phyloP scores from a whole-genome alignment of 2,329 filamentous ascomycete genomes.

The Daldinia sp. region DNA sequence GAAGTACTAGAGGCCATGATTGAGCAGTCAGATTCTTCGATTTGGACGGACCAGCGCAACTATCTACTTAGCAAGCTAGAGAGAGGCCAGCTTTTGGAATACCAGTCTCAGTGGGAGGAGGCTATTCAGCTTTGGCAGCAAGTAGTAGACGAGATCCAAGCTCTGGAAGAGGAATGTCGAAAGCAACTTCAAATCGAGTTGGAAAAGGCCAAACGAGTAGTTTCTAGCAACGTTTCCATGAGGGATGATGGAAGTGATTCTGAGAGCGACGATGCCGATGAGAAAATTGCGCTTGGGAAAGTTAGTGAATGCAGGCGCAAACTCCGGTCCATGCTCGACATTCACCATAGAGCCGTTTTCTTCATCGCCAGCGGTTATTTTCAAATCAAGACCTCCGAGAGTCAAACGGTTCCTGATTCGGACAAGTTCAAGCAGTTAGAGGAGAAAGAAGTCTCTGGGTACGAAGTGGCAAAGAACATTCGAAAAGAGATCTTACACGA shows the following conservation, averaged over 20 bases:
- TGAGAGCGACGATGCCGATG: conserved; percentile 41
- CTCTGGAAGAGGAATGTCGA: conserved; percentile 70
- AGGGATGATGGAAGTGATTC: conserved; percentile 36
- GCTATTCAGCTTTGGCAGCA: conserved; percentile 76
- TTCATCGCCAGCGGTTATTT: conserved; percentile 85
- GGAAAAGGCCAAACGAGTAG: conserved; percentile 47
- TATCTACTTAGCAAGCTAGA: conserved; percentile 70
- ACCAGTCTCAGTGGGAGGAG: conserved; percentile 70
- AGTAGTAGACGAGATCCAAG: conserved; percentile 58
- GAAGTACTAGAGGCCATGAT: conserved; percentile 94
- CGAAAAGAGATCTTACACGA: conserved; percentile 79
- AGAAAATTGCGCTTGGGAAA: conserved; percentile 50
- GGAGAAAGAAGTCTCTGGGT: conserved; percentile 73
- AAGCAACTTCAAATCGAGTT: conserved; percentile 64
- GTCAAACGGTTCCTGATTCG: conserved; percentile 70
- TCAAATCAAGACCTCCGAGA: conserved; percentile 78
- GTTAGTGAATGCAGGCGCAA: conserved; percentile 68
- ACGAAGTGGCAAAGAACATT: conserved; percentile 79
- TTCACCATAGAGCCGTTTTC: conserved; percentile 84
- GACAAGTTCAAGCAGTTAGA: conserved; percentile 73
- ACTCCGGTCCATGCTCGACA: conserved; percentile 76
- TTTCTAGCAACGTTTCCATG: conserved; percentile 24
- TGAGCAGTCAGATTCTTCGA: conserved; percentile 75
- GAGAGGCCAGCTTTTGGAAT: conserved; percentile 81
- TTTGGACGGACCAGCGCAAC: conserved; percentile 74